Evolutionary conservation across 192 early-diverging fungal genomes (phyloP).

Genomic region (Phlyctochytrium planicorne): DNA sequence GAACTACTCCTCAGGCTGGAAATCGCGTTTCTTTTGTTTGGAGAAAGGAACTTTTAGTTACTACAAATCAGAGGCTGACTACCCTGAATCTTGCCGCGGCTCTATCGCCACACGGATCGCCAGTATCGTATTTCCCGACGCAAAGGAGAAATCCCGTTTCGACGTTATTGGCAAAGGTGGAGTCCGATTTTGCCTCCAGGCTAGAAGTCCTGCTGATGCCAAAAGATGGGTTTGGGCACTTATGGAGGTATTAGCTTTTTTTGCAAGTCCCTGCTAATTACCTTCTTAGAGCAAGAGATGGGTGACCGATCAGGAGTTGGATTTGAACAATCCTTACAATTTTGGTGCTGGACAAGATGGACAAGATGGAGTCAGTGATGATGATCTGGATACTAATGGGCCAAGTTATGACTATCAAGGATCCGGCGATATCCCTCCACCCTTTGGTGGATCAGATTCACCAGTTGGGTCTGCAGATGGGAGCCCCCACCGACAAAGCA

Average conservation of each 20-base stretch:
- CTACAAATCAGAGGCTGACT: slow-evolving; percentile 77
- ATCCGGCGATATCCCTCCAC: neutral
- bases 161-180: slow-evolving; percentile 78
- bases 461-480: no score
- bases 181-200: slow-evolving; percentile 69
- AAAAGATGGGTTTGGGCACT: slow-evolving; percentile 81
- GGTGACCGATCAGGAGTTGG: slow-evolving; percentile 38
- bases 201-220: slow-evolving; percentile 65
- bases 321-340: no score
- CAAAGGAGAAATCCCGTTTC: slow-evolving; percentile 69
- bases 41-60: slow-evolving; percentile 80
- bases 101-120: slow-evolving; percentile 75
- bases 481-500: no score
- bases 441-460: neutral
- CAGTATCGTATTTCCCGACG: slow-evolving; percentile 57
- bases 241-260: slow-evolving; percentile 55
- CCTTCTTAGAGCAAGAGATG: slow-evolving; percentile 59
- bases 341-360: no score
- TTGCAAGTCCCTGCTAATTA: no score
- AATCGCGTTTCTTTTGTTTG: slow-evolving; percentile 76
- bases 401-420: neutral
- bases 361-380: neutral
- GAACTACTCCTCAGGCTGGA: slow-evolving; percentile 82
- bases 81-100: slow-evolving; percentile 73
- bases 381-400: no score